Percentiles rank a stretch among this genome's conserved stretches.
Conservation (phyloP, 208 protist genomes). For the Leishmania tropica region DNA sequence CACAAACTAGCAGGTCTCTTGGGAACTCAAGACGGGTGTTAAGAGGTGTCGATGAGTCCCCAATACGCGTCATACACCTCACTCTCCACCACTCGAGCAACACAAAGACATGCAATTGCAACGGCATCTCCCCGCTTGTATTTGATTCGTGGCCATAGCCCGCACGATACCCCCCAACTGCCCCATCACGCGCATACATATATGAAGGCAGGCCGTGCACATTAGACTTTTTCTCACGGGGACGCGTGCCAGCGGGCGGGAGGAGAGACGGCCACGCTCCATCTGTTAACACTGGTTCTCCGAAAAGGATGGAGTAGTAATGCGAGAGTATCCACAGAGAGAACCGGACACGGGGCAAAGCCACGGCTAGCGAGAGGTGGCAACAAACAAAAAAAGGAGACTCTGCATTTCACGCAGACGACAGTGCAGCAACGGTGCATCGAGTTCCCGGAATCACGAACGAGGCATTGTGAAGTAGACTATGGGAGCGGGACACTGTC, state of each 20-base stretch:
- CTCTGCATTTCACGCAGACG: not conserved
- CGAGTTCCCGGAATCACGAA: not conserved
- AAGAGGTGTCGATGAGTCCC: not conserved
- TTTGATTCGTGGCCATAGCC: not conserved
- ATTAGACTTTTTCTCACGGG: not conserved
- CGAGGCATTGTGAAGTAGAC: not conserved
- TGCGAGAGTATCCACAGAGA: no score
- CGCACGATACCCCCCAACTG: not conserved
- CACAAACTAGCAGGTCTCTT: not conserved
- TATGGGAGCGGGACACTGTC: no score
- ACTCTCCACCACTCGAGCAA: not conserved
- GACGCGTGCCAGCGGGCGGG: not conserved
- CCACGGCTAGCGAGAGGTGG: not conserved
- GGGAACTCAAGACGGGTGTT: not conserved
- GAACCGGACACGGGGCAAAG: not conserved
- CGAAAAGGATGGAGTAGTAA: not conserved
- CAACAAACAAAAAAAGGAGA: not conserved
- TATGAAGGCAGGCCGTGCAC: not conserved
- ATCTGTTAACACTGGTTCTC: not conserved
- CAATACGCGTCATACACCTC: not conserved
- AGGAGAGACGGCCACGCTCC: not conserved
- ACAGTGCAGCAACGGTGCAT: no score
- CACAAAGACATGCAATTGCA: not conserved
- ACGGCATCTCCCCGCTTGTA: no score
- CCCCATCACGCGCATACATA: not conserved